Evolutionary conservation across 1,284 basidiomycete species (phyloP), one percentile per base, ranked within the genome.

Genomic region (Macrocystidia cucumis): DNA sequence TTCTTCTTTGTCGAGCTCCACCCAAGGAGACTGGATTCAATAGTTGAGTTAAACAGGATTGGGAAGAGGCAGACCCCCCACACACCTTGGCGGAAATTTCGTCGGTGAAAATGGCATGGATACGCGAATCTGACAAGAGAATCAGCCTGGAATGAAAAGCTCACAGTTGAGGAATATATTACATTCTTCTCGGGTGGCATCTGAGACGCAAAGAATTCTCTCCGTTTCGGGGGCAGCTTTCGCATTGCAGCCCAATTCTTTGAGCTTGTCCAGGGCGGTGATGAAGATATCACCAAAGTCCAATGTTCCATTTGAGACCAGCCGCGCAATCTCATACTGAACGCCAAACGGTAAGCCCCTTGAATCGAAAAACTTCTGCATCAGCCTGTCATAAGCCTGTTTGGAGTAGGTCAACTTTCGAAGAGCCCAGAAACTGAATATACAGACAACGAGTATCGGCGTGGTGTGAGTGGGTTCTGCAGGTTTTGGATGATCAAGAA

Each of bases 1-100:
- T 35, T 66, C 62, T 43, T 72, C 69, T 6, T 45, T 48, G 39
- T 71, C 66, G 11, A 70, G 48, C 43, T 69, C 67, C 34, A 40
- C 42, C 65, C 66, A 72, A 4, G 69, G 68, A 20, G 55, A 56
- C 69, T 70, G 24, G 9, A n/a, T n/a, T n/a, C n/a, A n/a, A 17
- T 6, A 8, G 12, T 4, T 11, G 4, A 16, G 8, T n/a, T 32
- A 19, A 29, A 23, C 23, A 11, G 23, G 32, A 24, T 22, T 18
- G 9, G 20, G 29, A 18, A 16, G 5, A 9, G 19, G 17, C 12
- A 9, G 5, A n/a, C 4, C 11, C 11, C 14, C 11, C 11, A 18
- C 46, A 32, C 40, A 63, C 67, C 44, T 57, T 65, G 4, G 59
- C 54, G 13, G 49, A 49, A 8, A 45, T 44, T 41, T 69, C 66